Base-by-base conservation (phyloP, 2,329 filamentous ascomycete species). In the Neoscytalidium dimidiatum region DNA sequence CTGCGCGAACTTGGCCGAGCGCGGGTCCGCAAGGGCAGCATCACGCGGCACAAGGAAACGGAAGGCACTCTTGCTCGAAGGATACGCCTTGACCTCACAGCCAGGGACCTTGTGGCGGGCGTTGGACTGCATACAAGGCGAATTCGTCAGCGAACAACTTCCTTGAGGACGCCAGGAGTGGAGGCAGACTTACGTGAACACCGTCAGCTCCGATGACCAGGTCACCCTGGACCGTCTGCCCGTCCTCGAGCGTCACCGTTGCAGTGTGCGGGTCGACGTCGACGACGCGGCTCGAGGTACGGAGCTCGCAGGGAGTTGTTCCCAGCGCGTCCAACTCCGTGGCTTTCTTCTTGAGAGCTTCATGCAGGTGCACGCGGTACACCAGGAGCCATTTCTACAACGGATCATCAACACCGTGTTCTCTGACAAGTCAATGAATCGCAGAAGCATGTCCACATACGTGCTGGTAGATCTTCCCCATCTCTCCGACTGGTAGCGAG, bases 201-300 rank as follows among this genome's bases (percentile, higher is more conserved):
- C 85, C 85, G 67, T 87, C 85, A 0, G 84, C 85, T 2, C 84
- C 85, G 3, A 87, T 67, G 2, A 87, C 68, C 0, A 87, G 65
- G 67, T 88, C 84, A 4, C 80, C 82, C 1, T 76, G 67, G 8
- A 83, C 69, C 1, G 69, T 70, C 0, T 78, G 73, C 0, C 84
- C 85, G 48, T 81, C 76, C 3, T 80, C 79, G 1, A 86, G 77
- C 1, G 74, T 79, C 0, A 87, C 68, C 0, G 73, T 79, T 0
- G 77, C 81, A 2, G 67, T 70, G 72, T 74, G 64, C 0, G 79
- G 68, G 60, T 85, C 78, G 0, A 85, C 76, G 29, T 78, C 74
- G 1, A 79, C 72, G 0, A 85, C 81, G 53, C 74, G 79, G 61
- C 77, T 80, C 2, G 78, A 74, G 0, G 79, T 80, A 11, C 78